Percentiles rank a stretch among this genome's conserved stretches.
Conservation (phyloP, 2,329 filamentous ascomycete genomes). For the Ophiostoma tasmaniense region DNA sequence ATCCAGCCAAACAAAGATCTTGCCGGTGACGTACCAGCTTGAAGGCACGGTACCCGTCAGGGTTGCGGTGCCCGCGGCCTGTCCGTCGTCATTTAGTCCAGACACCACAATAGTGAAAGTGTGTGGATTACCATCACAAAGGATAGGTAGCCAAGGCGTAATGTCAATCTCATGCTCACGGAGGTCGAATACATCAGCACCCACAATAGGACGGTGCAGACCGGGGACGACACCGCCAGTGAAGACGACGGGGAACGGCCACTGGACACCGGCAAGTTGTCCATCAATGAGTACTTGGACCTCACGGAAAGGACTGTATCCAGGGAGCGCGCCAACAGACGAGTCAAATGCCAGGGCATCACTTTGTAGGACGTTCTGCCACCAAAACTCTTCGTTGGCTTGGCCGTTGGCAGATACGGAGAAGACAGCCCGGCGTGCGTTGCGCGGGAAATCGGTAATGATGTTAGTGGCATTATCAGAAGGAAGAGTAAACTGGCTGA, state of each 20-base stretch:
- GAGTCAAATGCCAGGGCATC: slow-evolving; percentile 50
- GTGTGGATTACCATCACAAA: slow-evolving; percentile 58
- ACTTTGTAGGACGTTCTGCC: slow-evolving; percentile 62
- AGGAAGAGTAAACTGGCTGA: slow-evolving; percentile 62
- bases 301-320: slow-evolving; percentile 67
- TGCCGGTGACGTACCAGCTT: slow-evolving; percentile 70
- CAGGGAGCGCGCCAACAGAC: slow-evolving; percentile 50
- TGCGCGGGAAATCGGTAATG: slow-evolving; percentile 51
- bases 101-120: slow-evolving; percentile 59
- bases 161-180: slow-evolving; percentile 76
- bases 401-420: slow-evolving; percentile 73
- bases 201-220: slow-evolving; percentile 70
- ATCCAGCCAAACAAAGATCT: slow-evolving; percentile 71
- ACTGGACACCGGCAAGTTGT: slow-evolving; percentile 62
- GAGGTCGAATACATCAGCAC: slow-evolving; percentile 70
- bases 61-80: slow-evolving; percentile 27
- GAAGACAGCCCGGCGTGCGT: slow-evolving; percentile 61
- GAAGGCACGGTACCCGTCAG: slow-evolving; percentile 50
- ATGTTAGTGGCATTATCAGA: slow-evolving; percentile 49
- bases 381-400: slow-evolving; percentile 75
- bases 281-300: slow-evolving; percentile 69
- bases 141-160: slow-evolving; percentile 61
- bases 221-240: slow-evolving; percentile 71
- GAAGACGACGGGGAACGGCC: slow-evolving; percentile 77
- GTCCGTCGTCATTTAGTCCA: slow-evolving; percentile 51